A percentile compares a stretch with the other conserved stretches of the same genome.
Conservation (phyloP, 345 rosid genomes). For the Rhizophora apiculata region DNA sequence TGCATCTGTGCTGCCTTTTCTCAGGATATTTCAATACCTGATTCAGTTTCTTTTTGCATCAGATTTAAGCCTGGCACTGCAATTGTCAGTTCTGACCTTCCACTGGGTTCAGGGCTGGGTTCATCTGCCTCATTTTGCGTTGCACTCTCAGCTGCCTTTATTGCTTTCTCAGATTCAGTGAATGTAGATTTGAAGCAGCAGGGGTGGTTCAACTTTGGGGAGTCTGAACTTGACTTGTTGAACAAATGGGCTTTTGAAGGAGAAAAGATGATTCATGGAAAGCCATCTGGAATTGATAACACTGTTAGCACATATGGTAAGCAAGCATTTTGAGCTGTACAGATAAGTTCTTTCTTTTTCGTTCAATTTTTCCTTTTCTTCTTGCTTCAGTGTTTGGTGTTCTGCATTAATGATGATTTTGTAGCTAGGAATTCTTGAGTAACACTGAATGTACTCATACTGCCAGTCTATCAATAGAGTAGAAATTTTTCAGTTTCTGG, state of each 20-base stretch:
- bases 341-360: not conserved
- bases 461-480: not conserved
- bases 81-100: slow-evolving; percentile 71
- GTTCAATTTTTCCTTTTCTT: not conserved
- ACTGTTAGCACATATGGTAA: slow-evolving; percentile 94
- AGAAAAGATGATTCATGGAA: slow-evolving; percentile 91
- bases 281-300: slow-evolving; percentile 95
- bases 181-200: slow-evolving; percentile 35
- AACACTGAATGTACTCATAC: not conserved
- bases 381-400: not conserved
- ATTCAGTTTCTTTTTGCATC: slow-evolving; percentile 17
- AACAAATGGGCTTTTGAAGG: slow-evolving; percentile 98
- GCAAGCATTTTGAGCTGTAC: slow-evolving; percentile 10
- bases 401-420: not conserved
- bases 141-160: slow-evolving; percentile 70
- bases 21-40: slow-evolving; percentile 12
- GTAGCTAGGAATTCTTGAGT: not conserved
- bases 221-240: slow-evolving; percentile 56
- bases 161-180: slow-evolving; percentile 45
- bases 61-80: slow-evolving; percentile 81
- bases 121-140: slow-evolving; percentile 89
- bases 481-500: too few relatives aligned
- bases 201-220: slow-evolving; percentile 56
- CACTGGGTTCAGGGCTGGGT: slow-evolving; percentile 87
- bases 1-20: not conserved